phyloP scores from a whole-genome alignment of 169 alveolate genomes.

The Plasmodium gonderi region DNA sequence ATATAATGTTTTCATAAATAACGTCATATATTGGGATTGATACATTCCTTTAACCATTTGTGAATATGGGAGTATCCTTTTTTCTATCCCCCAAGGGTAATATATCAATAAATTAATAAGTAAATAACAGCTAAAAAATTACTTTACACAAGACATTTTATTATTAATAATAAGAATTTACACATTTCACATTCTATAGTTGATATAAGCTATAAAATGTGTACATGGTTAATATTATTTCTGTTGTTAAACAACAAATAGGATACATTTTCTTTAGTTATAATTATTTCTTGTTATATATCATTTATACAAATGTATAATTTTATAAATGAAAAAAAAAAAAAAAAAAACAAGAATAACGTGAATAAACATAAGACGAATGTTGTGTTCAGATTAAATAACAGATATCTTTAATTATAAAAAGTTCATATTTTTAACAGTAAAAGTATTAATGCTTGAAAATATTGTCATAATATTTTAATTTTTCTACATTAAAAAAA shows the following conservation, averaged over 20 bases:
- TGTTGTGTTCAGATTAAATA: not conserved
- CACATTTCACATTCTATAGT: not conserved
- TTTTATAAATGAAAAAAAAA: not conserved
- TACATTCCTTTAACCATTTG: not conserved
- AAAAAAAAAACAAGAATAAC: not conserved
- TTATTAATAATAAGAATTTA: not conserved
- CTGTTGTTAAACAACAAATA: not conserved
- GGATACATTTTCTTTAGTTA: not conserved
- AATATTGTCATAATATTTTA: not conserved
- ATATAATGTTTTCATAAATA: no score
- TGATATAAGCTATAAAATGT: not conserved
- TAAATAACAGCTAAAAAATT: not conserved
- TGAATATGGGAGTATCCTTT: not conserved
- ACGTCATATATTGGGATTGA: not conserved
- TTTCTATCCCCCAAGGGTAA: not conserved
- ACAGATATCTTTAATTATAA: not conserved
- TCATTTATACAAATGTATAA: not conserved
- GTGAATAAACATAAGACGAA: no score
- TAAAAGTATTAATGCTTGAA: not conserved
- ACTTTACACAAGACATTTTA: not conserved
- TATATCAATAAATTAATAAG: not conserved
- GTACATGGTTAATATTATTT: not conserved
- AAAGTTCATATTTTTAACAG: not conserved
- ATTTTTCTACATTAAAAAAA: not conserved
- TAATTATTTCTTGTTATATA: not conserved